These are phyloP conservation scores for Colletotrichum sp. DNA, from an alignment of 2,329 filamentous ascomycete genomes.

Conservation along the genomic window DNA sequence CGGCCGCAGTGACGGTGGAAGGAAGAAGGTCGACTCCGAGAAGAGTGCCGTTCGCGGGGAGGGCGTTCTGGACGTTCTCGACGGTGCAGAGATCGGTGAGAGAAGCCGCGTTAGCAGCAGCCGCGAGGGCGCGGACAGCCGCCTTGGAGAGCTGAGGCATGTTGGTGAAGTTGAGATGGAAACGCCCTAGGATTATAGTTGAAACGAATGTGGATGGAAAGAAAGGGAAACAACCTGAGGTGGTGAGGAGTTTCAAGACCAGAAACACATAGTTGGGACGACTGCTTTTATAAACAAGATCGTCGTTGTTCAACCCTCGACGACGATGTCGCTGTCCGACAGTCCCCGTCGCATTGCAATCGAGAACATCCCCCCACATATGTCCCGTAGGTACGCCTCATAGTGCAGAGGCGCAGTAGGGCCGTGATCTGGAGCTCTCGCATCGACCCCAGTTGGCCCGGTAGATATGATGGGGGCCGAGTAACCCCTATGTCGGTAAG, in stretches of 20 bases:
- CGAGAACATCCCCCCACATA: not conserved
- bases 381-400: not conserved
- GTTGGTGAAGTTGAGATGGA: not conserved
- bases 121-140: not conserved
- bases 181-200: not conserved
- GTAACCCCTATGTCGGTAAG: not conserved
- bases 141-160: constrained; percentile 4
- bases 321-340: not conserved
- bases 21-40: constrained; percentile 30
- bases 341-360: not conserved
- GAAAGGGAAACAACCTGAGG: not conserved
- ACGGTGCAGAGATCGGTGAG: constrained; percentile 25
- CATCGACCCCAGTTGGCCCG: not conserved
- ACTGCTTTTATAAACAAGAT: not conserved
- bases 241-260: not conserved
- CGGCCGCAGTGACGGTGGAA: not conserved
- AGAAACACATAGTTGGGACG: not conserved
- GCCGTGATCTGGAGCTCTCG: not conserved
- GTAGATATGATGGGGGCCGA: not conserved
- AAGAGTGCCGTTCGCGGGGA: constrained; percentile 27
- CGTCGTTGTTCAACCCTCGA: not conserved
- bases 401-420: constrained; percentile 6
- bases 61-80: constrained; percentile 25
- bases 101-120: constrained; percentile 19
- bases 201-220: not conserved